phyloP scores from a whole-genome alignment of 805 yeast genomes.

The Tanozyma kutaoensis region DNA sequence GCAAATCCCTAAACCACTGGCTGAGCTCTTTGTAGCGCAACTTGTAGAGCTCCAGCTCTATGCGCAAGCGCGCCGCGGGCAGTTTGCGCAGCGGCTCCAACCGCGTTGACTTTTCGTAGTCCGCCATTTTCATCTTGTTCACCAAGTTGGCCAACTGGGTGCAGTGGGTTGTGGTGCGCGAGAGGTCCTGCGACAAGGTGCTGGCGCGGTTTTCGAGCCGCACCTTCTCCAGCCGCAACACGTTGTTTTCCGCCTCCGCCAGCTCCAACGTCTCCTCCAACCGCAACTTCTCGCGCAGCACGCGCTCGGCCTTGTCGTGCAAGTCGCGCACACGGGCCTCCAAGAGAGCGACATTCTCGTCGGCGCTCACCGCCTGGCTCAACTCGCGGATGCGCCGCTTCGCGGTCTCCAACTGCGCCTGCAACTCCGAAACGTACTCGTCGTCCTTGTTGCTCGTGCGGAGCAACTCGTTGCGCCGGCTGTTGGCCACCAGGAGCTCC shows the following conservation, averaged over 20 bases:
- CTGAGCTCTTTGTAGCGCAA: too few species aligned
- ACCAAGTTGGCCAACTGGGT: constrained; percentile 16
- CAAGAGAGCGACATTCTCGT: background rate
- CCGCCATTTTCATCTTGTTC: constrained; percentile 6
- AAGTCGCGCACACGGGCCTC: background rate
- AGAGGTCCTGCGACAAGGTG: constrained; percentile 16
- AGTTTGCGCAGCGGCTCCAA: too few species aligned
- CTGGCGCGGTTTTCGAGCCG: constrained; percentile 15
- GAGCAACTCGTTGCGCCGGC: constrained; percentile 1
- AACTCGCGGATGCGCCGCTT: background rate
- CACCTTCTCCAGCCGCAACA: constrained; percentile 14
- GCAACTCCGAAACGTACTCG: background rate
- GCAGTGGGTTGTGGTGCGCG: constrained; percentile 14
- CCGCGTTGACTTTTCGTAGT: constrained; percentile 2
- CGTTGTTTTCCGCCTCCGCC: constrained; percentile 17
- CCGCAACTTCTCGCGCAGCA: constrained; percentile 11
- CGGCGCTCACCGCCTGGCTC: background rate
- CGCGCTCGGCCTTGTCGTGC: background rate
- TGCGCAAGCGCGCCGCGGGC: too few species aligned
- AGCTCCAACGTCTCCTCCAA: constrained; percentile 12
- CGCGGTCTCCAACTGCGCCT: background rate
- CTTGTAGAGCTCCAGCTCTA: too few species aligned
- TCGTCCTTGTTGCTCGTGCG: background rate
- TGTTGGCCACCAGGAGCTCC: constrained; percentile 7
- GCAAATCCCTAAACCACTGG: too few species aligned